Percentiles rank a stretch among this genome's conserved stretches.
These are phyloP conservation scores for Allantophomopsis cytisporea DNA, from an alignment of 2,329 filamentous ascomycete species.

Conservation along the genomic window DNA sequence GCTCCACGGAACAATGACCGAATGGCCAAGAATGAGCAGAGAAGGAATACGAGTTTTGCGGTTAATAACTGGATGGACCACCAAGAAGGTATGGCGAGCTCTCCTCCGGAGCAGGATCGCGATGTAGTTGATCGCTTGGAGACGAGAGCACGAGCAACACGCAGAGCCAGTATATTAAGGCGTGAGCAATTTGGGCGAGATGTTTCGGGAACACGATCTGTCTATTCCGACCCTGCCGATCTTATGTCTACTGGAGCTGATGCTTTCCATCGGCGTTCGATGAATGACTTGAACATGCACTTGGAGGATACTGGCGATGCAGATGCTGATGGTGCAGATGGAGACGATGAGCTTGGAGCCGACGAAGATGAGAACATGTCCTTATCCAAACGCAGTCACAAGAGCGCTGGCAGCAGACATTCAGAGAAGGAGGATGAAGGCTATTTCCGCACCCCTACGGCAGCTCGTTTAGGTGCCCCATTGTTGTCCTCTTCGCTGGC, in stretches of 20 bases:
- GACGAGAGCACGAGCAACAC: slow-evolving; percentile 17
- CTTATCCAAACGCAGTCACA: slow-evolving; percentile 25
- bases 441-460: slow-evolving; percentile 40
- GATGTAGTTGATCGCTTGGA: slow-evolving; percentile 45
- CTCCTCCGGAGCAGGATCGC: slow-evolving; percentile 46
- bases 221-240: slow-evolving; percentile 50
- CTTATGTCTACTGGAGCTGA: slow-evolving; percentile 30
- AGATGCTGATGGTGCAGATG: slow-evolving; percentile 53
- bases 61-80: slow-evolving; percentile 87
- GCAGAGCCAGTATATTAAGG: slow-evolving; percentile 9
- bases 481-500: slow-evolving; percentile 4
- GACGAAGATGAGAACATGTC: slow-evolving; percentile 53
- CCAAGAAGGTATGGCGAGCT: slow-evolving; percentile 36
- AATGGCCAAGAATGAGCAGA: slow-evolving; percentile 46
- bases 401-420: slow-evolving; percentile 4
- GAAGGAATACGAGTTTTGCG: slow-evolving; percentile 63
- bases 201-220: slow-evolving; percentile 36
- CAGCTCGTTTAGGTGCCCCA: slow-evolving; percentile 21
- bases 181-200: slow-evolving; percentile 15
- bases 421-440: slow-evolving; percentile 26
- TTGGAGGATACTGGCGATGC: background rate
- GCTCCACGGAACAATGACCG: slow-evolving; percentile 52
- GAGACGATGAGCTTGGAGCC: slow-evolving; percentile 79
- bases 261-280: slow-evolving; percentile 4
- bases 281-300: slow-evolving; percentile 1